Conservation (phyloP, 1,139 yeast species). For the Torulaspora globosa region DNA sequence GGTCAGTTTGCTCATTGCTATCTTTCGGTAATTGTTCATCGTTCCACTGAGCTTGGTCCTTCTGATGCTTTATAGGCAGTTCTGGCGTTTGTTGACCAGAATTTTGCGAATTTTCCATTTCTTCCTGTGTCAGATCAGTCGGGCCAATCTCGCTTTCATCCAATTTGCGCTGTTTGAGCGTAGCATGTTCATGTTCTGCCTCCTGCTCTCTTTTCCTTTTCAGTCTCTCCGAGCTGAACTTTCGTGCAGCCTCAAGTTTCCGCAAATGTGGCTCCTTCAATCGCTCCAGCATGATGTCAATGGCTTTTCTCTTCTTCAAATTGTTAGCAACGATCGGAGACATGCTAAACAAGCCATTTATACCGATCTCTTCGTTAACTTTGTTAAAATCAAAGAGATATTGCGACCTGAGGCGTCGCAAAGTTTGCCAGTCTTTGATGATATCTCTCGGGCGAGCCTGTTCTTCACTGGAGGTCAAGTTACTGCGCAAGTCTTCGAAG, state of each 20-base stretch:
- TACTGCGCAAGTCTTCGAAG: conserved; percentile 17
- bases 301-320: conserved; percentile 9
- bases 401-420: conserved; percentile 29
- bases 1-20: not conserved
- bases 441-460: conserved; percentile 16
- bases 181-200: conserved; percentile 11
- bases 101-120: not conserved
- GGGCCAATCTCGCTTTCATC: not conserved
- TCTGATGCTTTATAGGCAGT: not conserved
- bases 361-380: conserved; percentile 29
- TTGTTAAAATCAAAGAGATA: conserved; percentile 29
- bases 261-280: conserved; percentile 18
- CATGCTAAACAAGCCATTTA: conserved; percentile 28
- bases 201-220: conserved; percentile 18
- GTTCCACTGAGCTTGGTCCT: not conserved
- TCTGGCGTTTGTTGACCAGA: not conserved
- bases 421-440: conserved; percentile 32
- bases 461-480: conserved; percentile 3
- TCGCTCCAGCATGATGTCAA: conserved; percentile 9
- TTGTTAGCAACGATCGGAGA: conserved; percentile 10
- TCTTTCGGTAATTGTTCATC: not conserved
- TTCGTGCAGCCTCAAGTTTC: conserved; percentile 25
- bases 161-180: conserved; percentile 6
- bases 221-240: conserved; percentile 18
- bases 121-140: not conserved